Conservation (phyloP, 1,284 basidiomycete genomes). For the Phylloporus sp. region DNA sequence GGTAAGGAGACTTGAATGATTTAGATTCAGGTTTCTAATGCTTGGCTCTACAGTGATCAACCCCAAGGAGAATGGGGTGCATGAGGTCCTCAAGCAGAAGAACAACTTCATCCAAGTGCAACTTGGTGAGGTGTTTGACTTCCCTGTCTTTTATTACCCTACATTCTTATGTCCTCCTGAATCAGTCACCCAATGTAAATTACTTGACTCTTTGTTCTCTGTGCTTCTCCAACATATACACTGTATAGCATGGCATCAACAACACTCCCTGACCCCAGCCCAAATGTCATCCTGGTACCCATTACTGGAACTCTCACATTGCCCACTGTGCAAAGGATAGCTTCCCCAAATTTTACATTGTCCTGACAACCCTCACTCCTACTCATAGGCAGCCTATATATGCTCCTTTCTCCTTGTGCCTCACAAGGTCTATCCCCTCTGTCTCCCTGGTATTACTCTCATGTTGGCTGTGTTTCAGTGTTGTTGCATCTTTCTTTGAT, state of each 20-base stretch:
- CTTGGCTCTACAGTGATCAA: too few species aligned
- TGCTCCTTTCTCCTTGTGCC: conserved; percentile 6
- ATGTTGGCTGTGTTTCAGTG: conserved; percentile 23
- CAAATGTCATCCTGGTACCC: conserved; percentile 33
- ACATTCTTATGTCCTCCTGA: too few species aligned
- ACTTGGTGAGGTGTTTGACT: too few species aligned
- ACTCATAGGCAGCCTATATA: conserved; percentile 22
- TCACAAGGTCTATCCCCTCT: conserved; percentile 17
- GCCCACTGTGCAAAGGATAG: conserved; percentile 18
- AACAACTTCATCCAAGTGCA: too few species aligned
- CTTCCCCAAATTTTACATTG: conserved; percentile 17
- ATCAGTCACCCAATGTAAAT: too few species aligned
- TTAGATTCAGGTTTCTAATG: too few species aligned
- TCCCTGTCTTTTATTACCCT: too few species aligned
- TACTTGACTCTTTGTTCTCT: too few species aligned
- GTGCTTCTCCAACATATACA: too few species aligned
- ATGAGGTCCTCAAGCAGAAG: too few species aligned
- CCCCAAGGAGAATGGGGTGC: too few species aligned
- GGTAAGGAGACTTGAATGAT: too few species aligned
- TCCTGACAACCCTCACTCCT: conserved; percentile 27
- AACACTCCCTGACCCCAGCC: conserved; percentile 31
- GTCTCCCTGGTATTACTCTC: conserved; percentile 21
- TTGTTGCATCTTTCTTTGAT: conserved; percentile 12
- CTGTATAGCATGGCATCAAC: conserved; percentile 47
- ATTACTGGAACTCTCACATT: conserved; percentile 33